phyloP scores from a whole-genome alignment of 192 early-diverging fungal genomes.

The Chytriomyces confervae region DNA sequence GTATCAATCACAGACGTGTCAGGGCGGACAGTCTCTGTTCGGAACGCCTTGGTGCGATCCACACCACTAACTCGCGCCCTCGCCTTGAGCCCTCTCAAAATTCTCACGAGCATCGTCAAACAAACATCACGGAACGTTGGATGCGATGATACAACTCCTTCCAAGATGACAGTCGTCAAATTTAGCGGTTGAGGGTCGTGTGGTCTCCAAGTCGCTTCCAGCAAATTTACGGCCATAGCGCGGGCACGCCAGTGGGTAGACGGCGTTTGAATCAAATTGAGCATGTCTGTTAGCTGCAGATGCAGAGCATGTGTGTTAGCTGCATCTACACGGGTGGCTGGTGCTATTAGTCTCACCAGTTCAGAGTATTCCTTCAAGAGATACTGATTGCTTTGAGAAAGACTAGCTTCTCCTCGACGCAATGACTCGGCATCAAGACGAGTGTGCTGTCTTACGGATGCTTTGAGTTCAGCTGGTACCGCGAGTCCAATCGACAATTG shows the following conservation, averaged over 20 bases:
- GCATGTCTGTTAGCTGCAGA: slow-evolving; percentile 46
- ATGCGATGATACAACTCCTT: slow-evolving; percentile 73
- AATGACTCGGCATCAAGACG: too few relatives aligned
- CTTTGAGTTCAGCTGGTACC: neutral
- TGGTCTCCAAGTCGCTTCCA: slow-evolving; percentile 73
- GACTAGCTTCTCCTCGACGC: too few relatives aligned
- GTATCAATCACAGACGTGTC: slow-evolving; percentile 34
- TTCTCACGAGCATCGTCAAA: slow-evolving; percentile 60
- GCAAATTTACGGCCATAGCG: slow-evolving; percentile 77
- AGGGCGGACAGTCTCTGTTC: slow-evolving; percentile 9
- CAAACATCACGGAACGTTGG: slow-evolving; percentile 73
- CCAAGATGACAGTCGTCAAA: slow-evolving; percentile 62
- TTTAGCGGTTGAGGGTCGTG: slow-evolving; percentile 62
- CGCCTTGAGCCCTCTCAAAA: slow-evolving; percentile 76
- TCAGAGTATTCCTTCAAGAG: too few relatives aligned
- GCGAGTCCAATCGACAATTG: slow-evolving; percentile 14
- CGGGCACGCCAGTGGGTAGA: slow-evolving; percentile 84
- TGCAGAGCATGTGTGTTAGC: slow-evolving; percentile 3
- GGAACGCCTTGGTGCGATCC: slow-evolving; percentile 27
- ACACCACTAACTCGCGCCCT: slow-evolving; percentile 49
- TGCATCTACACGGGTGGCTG: too few relatives aligned
- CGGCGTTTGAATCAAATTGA: slow-evolving; percentile 63
- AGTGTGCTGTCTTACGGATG: too few relatives aligned
- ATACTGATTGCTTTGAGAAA: too few relatives aligned
- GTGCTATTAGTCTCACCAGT: too few relatives aligned